Conservation (phyloP, 208 protist species). For the Leptomonas pyrrhocoris region DNA sequence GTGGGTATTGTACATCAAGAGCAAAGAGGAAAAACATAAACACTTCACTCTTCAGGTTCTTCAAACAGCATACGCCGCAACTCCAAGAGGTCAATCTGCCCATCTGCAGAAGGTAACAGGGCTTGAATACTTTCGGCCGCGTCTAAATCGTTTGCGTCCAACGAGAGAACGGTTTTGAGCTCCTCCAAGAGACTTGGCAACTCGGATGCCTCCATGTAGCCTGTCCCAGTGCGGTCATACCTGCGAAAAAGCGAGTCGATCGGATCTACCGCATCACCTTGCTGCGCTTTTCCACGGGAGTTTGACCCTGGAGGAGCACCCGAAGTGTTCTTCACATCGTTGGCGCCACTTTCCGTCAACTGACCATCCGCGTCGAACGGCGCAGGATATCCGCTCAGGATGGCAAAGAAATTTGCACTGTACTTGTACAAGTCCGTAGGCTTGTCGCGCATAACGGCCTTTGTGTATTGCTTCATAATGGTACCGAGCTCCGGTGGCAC, state of each 20-base stretch:
- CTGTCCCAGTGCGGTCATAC: conserved; percentile 60
- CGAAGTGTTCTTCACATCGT: background rate
- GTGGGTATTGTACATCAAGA: background rate
- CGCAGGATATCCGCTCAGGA: conserved; percentile 64
- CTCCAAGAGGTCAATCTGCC: conserved; percentile 68
- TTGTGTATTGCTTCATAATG: conserved; percentile 94
- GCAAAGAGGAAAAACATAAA: background rate
- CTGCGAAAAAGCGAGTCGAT: conserved; percentile 58
- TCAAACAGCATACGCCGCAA: conserved; percentile 76
- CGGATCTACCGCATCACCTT: conserved; percentile 39
- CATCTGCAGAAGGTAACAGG: conserved; percentile 35
- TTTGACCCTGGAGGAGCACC: background rate
- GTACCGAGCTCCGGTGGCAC: conserved; percentile 89
- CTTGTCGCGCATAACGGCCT: conserved; percentile 86
- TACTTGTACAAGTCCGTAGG: conserved; percentile 90
- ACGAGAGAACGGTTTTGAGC: conserved; percentile 45
- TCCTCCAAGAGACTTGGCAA: conserved; percentile 67
- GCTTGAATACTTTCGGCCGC: conserved; percentile 54
- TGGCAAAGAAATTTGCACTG: conserved; percentile 93
- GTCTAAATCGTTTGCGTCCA: conserved; percentile 56
- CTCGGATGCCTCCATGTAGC: conserved; percentile 37
- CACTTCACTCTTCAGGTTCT: conserved; percentile 8
- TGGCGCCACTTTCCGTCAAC: conserved; percentile 41
- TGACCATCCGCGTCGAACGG: conserved; percentile 84
- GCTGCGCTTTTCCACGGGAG: background rate